phyloP scores from a whole-genome alignment of 2,329 filamentous ascomycete genomes.

The Colletotrichum sp. region DNA sequence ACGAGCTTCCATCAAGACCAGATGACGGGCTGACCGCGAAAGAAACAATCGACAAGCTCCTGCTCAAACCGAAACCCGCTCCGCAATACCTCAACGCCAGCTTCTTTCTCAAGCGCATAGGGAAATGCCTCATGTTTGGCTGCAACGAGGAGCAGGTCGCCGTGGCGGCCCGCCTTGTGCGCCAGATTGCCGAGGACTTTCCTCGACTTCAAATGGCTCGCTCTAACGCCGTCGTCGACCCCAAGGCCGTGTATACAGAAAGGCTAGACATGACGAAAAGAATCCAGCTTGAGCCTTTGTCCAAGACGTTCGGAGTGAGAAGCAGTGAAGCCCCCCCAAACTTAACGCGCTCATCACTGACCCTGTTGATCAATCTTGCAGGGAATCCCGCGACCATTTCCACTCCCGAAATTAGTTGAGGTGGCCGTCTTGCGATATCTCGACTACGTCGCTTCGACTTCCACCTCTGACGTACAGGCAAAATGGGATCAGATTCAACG shows the following conservation, averaged over 20 bases:
- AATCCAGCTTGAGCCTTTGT: not conserved
- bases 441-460: not conserved
- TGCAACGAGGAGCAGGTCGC: conserved; percentile 15
- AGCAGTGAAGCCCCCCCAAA: not conserved
- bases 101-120: conserved; percentile 7
- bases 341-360: not conserved
- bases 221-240: not conserved
- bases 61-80: not conserved
- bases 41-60: not conserved
- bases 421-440: not conserved
- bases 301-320: not conserved
- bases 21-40: not conserved
- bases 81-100: not conserved
- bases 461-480: not conserved
- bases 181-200: conserved; percentile 1
- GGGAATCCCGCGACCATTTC: not conserved
- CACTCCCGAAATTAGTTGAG: not conserved
- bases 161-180: conserved; percentile 10
- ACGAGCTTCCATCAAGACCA: not conserved
- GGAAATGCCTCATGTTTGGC: conserved; percentile 23
- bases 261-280: not conserved
- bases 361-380: not conserved
- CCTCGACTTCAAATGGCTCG: not conserved
- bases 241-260: not conserved
- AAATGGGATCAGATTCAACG: not conserved